Conservation (phyloP, 768 basidiomycete species). For the Pisolithus microcarpus region DNA sequence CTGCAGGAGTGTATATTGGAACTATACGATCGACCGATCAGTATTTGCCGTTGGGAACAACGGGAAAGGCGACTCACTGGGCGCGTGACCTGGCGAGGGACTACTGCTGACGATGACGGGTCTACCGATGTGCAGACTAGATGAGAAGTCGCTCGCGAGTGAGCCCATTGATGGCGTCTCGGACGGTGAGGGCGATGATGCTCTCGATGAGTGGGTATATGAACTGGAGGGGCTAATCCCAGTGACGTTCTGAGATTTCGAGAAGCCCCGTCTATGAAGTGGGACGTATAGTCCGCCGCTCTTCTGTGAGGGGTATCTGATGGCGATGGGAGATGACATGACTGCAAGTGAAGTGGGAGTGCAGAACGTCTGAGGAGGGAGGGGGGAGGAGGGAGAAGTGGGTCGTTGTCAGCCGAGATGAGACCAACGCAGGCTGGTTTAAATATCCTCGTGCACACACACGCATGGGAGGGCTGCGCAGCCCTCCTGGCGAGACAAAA, state of each 20-base stretch:
- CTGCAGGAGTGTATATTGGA: constrained; percentile 19
- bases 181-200: constrained; percentile 10
- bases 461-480: no score
- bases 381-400: no score
- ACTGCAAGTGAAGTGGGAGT: no score
- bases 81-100: constrained; percentile 1
- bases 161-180: constrained; percentile 1
- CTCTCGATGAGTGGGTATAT: constrained; percentile 12
- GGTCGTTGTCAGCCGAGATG: no score
- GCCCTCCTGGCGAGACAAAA: no score
- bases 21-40: not conserved
- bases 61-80: not conserved
- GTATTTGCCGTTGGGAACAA: not conserved
- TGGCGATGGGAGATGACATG: constrained; percentile 23
- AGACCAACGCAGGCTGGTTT: no score
- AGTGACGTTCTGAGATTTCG: not conserved
- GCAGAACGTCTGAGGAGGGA: no score
- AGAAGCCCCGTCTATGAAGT: constrained; percentile 29
- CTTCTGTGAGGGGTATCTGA: constrained; percentile 11
- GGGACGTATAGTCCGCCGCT: constrained; percentile 31
- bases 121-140: not conserved
- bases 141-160: no score
- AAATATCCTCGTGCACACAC: no score
- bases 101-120: not conserved
- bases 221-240: constrained; percentile 6